These are phyloP conservation scores for Pterulicium gracile DNA, from an alignment of 1,284 basidiomycete genomes.

Conservation along the genomic window DNA sequence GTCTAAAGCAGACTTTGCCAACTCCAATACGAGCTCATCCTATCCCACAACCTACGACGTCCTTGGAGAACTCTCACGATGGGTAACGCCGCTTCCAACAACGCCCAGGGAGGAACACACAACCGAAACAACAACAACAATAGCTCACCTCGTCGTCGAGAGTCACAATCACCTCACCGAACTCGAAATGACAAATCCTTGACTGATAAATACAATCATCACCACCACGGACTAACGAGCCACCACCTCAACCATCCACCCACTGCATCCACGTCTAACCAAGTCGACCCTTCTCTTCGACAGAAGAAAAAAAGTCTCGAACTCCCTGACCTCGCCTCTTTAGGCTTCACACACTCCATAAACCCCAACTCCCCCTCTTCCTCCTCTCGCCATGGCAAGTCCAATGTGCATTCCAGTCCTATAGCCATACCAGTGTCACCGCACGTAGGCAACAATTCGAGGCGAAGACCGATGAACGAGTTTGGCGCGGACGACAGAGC, in stretches of 20 bases:
- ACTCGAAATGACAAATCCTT: no score
- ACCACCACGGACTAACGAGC: background rate
- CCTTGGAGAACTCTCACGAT: no score
- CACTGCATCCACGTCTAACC: constrained; percentile 13
- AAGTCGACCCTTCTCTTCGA: constrained; percentile 41
- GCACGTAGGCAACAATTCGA: background rate
- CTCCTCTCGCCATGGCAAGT: constrained; percentile 28
- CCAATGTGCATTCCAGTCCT: constrained; percentile 34
- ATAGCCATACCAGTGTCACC: constrained; percentile 15
- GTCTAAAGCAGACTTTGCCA: no score
- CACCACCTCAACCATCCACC: constrained; percentile 2
- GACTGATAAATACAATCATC: constrained; percentile 1
- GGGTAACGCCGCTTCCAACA: constrained; percentile 22
- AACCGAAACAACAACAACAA: constrained; percentile 10
- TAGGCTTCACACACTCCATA: constrained; percentile 40
- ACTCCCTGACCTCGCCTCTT: constrained; percentile 62
- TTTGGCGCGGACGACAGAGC: background rate
- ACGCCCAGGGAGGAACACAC: constrained; percentile 20
- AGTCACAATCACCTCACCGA: constrained; percentile 14
- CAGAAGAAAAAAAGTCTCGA: constrained; percentile 67
- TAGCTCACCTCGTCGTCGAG: constrained; percentile 19
- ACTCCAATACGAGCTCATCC: no score
- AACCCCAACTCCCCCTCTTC: constrained; percentile 23
- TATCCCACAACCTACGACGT: no score
- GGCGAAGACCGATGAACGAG: background rate